Percentiles rank a stretch among this genome's conserved stretches.
These are phyloP conservation scores for Emericellopsis cladophorae DNA, from an alignment of 2,329 filamentous ascomycete species.

Conservation along the genomic window DNA sequence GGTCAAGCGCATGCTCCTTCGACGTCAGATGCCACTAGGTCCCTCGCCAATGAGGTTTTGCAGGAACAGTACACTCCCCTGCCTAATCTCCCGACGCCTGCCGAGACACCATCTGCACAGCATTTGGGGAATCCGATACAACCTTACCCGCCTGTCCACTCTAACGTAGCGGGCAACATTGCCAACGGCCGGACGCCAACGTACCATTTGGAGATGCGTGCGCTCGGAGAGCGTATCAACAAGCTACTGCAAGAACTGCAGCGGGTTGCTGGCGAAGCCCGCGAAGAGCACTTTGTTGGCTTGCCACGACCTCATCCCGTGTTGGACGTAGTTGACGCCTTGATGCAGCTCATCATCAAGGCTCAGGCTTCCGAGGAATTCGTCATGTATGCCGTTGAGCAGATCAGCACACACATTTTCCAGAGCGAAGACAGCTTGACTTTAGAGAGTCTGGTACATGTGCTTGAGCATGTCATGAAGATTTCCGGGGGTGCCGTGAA, in stretches of 20 bases:
- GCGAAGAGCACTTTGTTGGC: conserved; percentile 47
- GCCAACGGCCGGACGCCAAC: conserved; percentile 37
- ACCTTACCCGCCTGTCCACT: conserved; percentile 41
- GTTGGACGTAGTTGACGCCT: conserved; percentile 48
- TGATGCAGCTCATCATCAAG: conserved; percentile 51
- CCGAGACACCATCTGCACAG: conserved; percentile 41
- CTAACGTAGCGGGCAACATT: conserved; percentile 17
- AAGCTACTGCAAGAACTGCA: conserved; percentile 47
- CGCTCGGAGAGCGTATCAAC: conserved; percentile 39
- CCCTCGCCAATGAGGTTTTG: conserved; percentile 50
- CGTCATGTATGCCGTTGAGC: conserved; percentile 44
- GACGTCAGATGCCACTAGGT: conserved; percentile 46
- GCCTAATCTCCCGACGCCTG: conserved; percentile 44
- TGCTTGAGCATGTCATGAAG: conserved; percentile 47
- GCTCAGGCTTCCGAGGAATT: conserved; percentile 49
- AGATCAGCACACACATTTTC: conserved; percentile 45
- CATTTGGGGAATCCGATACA: conserved; percentile 39
- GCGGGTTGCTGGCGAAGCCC: conserved; percentile 35
- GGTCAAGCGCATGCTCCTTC: conserved; percentile 39
- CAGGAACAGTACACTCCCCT: conserved; percentile 48
- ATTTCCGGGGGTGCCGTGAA: conserved; percentile 42
- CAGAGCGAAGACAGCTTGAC: conserved; percentile 41
- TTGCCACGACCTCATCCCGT: conserved; percentile 46
- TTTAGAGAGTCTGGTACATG: conserved; percentile 49
- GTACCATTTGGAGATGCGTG: conserved; percentile 38